Evolutionary conservation across 108 stramenopile genomes (phyloP).

Genomic region (Seminavis robusta): DNA sequence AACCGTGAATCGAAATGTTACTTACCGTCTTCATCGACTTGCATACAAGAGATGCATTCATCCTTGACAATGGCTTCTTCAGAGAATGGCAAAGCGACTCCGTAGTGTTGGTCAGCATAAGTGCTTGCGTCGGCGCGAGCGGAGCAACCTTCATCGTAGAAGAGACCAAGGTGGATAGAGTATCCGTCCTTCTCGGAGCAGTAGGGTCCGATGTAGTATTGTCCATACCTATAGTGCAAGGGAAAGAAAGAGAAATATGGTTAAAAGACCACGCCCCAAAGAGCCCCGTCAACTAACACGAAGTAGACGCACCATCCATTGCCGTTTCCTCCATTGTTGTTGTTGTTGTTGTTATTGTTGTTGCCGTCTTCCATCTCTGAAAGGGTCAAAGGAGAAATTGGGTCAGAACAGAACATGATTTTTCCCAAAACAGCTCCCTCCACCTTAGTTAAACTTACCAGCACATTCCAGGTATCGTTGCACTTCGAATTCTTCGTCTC

Average conservation of each 20-base stretch:
- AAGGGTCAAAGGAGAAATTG: constrained; percentile 6
- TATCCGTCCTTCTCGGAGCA: constrained; percentile 61
- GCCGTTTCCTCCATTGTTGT: constrained; percentile 50
- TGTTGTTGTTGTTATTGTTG: constrained; percentile 46
- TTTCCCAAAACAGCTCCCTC: too few species aligned
- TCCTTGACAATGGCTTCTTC: constrained; percentile 38
- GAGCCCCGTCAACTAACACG: too few species aligned
- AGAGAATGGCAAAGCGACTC: constrained; percentile 54
- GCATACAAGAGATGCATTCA: constrained; percentile 66
- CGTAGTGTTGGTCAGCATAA: constrained; percentile 59
- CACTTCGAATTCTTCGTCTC: constrained; percentile 41
- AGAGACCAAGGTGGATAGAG: constrained; percentile 68
- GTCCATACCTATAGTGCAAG: constrained; percentile 22
- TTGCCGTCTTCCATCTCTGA: constrained; percentile 47
- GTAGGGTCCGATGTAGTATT: constrained; percentile 70
- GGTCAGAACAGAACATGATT: background rate
- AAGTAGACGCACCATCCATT: constrained; percentile 36
- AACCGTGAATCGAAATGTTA: too few species aligned
- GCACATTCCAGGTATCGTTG: constrained; percentile 52
- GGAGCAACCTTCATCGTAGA: constrained; percentile 72
- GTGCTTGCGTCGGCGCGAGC: constrained; percentile 37
- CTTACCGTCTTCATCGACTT: constrained; percentile 31
- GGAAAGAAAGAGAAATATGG: too few species aligned
- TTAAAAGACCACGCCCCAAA: too few species aligned
- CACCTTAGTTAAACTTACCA: constrained; percentile 32